Evolutionary conservation across 2,329 filamentous ascomycete genomes (phyloP).

Genomic region (Trichoderma semiorbis): DNA sequence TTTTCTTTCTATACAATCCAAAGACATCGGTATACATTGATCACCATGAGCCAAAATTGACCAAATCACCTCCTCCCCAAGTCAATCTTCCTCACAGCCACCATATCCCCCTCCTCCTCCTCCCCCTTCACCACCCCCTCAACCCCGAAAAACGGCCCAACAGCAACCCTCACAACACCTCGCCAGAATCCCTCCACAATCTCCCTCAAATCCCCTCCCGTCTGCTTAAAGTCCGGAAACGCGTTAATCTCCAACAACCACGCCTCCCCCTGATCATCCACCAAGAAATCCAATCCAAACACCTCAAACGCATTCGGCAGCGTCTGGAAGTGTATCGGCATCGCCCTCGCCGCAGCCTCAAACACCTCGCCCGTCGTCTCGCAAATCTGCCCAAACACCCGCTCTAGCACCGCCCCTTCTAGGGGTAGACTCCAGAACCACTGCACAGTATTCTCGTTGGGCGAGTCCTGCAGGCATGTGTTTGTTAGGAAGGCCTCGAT

Average conservation of each 20-base stretch:
- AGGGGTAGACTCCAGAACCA: constrained; percentile 67
- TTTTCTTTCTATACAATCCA: neutral
- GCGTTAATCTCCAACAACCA: constrained; percentile 93
- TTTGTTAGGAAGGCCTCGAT: constrained; percentile 86
- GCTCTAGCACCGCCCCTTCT: constrained; percentile 50
- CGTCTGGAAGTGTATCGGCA: constrained; percentile 89
- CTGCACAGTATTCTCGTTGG: constrained; percentile 60
- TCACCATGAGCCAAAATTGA: neutral
- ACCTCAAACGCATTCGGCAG: constrained; percentile 86
- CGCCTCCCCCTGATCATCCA: constrained; percentile 59
- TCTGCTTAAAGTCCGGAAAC: constrained; percentile 94
- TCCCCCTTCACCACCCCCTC: constrained; percentile 23
- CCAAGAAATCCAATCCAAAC: constrained; percentile 86
- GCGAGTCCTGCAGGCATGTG: constrained; percentile 78
- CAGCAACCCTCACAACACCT: constrained; percentile 64
- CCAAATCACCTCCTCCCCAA: constrained; percentile 44
- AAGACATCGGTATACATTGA: neutral
- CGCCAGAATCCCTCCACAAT: constrained; percentile 76
- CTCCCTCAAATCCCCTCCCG: constrained; percentile 71
- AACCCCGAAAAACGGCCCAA: constrained; percentile 63
- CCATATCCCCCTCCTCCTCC: constrained; percentile 42
- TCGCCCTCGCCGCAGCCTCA: constrained; percentile 77
- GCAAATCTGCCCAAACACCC: constrained; percentile 73
- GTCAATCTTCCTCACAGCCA: constrained; percentile 51
- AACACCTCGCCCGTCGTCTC: constrained; percentile 72